Evolutionary conservation across 352 stramenopile genomes (phyloP).

Genomic region (Globisporangium apiculatum): DNA sequence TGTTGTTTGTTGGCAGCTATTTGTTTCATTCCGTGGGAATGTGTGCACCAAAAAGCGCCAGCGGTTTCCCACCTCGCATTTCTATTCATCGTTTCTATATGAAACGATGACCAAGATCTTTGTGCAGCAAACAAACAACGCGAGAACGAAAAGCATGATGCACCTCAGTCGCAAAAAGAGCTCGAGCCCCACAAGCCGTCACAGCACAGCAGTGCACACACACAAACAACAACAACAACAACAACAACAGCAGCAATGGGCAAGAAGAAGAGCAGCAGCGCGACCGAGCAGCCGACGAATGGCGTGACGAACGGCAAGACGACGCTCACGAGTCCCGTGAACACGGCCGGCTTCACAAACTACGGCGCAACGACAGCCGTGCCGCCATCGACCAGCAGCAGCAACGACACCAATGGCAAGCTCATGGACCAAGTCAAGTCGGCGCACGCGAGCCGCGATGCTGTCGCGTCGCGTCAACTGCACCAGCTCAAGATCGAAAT

Average conservation of each 20-base stretch:
- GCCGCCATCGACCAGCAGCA: background rate
- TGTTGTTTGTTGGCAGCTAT: too few relatives aligned
- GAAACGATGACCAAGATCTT: too few relatives aligned
- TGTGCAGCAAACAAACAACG: too few relatives aligned
- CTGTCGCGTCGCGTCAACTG: slow-evolving; percentile 44
- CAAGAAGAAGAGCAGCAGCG: slow-evolving; percentile 11
- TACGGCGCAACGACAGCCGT: slow-evolving; percentile 32
- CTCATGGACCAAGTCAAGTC: slow-evolving; percentile 51
- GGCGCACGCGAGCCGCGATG: slow-evolving; percentile 38
- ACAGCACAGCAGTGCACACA: background rate
- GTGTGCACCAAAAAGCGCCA: too few relatives aligned
- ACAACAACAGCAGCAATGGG: slow-evolving; percentile 1
- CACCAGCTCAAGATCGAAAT: slow-evolving; percentile 69
- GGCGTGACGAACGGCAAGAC: slow-evolving; percentile 2
- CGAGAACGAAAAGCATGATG: background rate
- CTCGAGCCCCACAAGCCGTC: slow-evolving; percentile 1
- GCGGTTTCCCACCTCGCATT: too few relatives aligned
- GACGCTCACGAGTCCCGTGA: slow-evolving; percentile 15
- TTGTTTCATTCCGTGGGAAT: too few relatives aligned
- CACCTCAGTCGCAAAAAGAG: slow-evolving; percentile 7
- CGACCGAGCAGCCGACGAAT: slow-evolving; percentile 1
- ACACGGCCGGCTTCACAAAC: slow-evolving; percentile 22
- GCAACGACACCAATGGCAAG: slow-evolving; percentile 16
- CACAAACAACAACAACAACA: background rate
- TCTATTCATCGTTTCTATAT: too few relatives aligned